Base-by-base conservation (phyloP, 2,329 filamentous ascomycete species). In the Xylariaceae sp. region DNA sequence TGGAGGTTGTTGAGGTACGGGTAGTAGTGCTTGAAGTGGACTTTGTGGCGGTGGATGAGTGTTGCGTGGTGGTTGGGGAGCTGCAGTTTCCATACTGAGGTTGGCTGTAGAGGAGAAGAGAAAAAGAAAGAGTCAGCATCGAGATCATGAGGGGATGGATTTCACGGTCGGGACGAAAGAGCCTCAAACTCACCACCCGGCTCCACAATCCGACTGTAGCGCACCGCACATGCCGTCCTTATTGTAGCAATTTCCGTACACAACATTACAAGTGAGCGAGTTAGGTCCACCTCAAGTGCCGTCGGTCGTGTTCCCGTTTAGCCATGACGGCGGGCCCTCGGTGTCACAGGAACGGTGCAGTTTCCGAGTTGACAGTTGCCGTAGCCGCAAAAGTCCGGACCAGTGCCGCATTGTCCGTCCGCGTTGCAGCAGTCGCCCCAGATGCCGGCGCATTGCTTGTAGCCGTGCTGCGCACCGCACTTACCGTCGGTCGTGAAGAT, bases 381-480 rank as follows among this genome's bases (percentile, higher is more conserved):
- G 24, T 24, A 45, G 2, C 41, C 41, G 41, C 26, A 45, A 45
- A 45, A 45, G 24, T 3, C 41, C 6, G 41, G 14, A 23, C 26
- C 41, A 8, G 41, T 31, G 31, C 41, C 41, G 26, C 41, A 45
- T 33, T 33, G 29, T 23, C 41, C 41, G 24, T 45, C 41, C 41
- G 19, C 12, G 41, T 33, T 45, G 41, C 41, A 45, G 19, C 41
- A 45, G 11, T 45, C 41, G 16, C 41, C 41, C 26, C 41, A 45
- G 29, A 17, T 31, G n/a, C 41, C 41, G 16, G 41, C 41, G 31
- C 41, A 45, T 16, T 24, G 41, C 24, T 24, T 6, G 12, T 31
- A 6, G 28, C 41, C 41, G 41, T 45, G 41, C 41, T 31, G 24
- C 19, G 12, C 2, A 31, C 44, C 44, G 16, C 44, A 47, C 4